A percentile compares a stretch with the other conserved stretches of the same genome.
Evolutionary conservation across 2,329 filamentous ascomycete genomes (phyloP).

Genomic region (Aureobasidium melanogenum): DNA sequence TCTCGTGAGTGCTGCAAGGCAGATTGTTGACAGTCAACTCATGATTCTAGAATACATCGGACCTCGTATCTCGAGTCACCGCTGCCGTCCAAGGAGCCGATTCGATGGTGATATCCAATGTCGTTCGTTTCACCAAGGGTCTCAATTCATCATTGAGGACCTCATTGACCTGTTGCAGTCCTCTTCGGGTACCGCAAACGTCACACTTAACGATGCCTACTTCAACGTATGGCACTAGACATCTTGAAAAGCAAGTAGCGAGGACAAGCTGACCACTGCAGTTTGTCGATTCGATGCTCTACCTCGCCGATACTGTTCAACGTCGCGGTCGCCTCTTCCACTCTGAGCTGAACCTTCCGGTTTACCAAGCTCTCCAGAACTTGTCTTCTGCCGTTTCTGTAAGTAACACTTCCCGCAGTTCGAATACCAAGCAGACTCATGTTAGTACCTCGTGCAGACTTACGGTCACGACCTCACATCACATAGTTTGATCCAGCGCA

Average conservation of each 20-base stretch:
- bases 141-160: background rate
- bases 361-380: conserved; percentile 24
- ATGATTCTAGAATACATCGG: conserved; percentile 5
- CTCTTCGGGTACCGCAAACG: background rate
- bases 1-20: background rate
- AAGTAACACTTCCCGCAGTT: background rate
- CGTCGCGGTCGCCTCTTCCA: conserved; percentile 28
- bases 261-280: conserved; percentile 15
- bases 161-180: background rate
- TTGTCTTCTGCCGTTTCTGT: conserved; percentile 24
- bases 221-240: conserved; percentile 10
- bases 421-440: background rate
- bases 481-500: conserved; percentile 20
- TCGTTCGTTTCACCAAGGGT: background rate
- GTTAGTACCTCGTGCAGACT: background rate
- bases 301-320: conserved; percentile 23
- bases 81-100: background rate
- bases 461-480: conserved; percentile 25
- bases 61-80: background rate
- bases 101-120: background rate
- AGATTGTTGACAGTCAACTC: background rate
- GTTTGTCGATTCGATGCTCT: conserved; percentile 23
- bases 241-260: background rate
- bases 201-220: conserved; percentile 6
- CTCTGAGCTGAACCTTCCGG: conserved; percentile 28